Conservation (phyloP, 257 asterid species). For the Datura wrightii region DNA sequence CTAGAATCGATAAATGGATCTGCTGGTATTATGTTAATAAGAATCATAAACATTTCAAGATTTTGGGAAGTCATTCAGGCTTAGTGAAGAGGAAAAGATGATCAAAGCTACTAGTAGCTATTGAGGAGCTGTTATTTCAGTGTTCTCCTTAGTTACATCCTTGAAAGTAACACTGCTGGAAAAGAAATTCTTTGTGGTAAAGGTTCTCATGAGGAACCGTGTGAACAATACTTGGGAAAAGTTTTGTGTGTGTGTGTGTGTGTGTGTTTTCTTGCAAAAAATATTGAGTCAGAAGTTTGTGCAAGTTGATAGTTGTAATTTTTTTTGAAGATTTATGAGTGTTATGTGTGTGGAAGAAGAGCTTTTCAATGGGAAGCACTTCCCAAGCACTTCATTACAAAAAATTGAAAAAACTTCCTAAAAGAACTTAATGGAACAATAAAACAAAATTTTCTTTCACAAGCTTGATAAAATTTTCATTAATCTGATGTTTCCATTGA, state of each 20-base stretch:
- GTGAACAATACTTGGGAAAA: not conserved
- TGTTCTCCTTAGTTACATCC: not conserved
- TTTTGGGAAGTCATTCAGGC: constrained; percentile 18
- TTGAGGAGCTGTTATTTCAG: not conserved
- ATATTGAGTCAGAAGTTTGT: not conserved
- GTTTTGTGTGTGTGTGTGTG: too few species aligned
- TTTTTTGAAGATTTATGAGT: not conserved
- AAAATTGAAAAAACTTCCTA: not conserved
- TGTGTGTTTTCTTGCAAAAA: not conserved
- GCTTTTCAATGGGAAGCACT: not conserved
- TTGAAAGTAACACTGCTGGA: not conserved
- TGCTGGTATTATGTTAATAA: not conserved
- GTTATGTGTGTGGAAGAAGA: not conserved
- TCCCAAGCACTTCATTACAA: not conserved
- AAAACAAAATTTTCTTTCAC: too few species aligned
- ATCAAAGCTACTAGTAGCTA: not conserved
- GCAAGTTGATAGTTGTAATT: not conserved
- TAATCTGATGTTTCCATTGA: not conserved
- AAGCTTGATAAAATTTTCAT: not conserved
- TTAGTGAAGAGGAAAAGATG: constrained; percentile 13
- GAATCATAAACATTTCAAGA: constrained; percentile 6
- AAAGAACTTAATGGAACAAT: too few species aligned
- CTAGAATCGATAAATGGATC: not conserved
- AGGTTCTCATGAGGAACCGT: not conserved
- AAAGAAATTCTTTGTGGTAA: not conserved